These are phyloP conservation scores for Grosmannia clavigera DNA, from an alignment of 2,329 filamentous ascomycete genomes.

Conservation along the genomic window DNA sequence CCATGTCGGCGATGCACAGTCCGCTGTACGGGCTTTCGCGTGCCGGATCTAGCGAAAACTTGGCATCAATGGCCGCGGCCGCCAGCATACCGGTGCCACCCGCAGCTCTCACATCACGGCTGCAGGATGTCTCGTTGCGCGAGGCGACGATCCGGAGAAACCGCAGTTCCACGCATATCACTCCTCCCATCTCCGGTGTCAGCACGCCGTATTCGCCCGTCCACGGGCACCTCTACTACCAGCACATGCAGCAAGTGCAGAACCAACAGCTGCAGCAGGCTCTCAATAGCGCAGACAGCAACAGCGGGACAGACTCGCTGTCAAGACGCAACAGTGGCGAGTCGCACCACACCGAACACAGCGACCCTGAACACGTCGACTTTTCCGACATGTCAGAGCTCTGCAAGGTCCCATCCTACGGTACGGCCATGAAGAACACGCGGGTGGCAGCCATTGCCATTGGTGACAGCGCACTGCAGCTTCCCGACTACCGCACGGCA, in stretches of 20 bases:
- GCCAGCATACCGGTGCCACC: conserved; percentile 32
- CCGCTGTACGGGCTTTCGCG: conserved; percentile 64
- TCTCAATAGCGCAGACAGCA: background rate
- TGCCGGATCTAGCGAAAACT: conserved; percentile 69
- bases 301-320: conserved; percentile 23
- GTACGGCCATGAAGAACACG: conserved; percentile 57
- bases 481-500: conserved; percentile 58
- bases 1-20: conserved; percentile 64
- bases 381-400: conserved; percentile 50
- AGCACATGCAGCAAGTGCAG: conserved; percentile 14
- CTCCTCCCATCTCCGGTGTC: conserved; percentile 23
- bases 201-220: conserved; percentile 28
- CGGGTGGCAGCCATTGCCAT: conserved; percentile 37
- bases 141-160: conserved; percentile 26
- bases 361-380: conserved; percentile 45
- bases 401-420: conserved; percentile 65
- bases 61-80: conserved; percentile 46
- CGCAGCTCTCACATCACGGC: conserved; percentile 46
- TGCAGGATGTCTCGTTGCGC: conserved; percentile 53
- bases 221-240: conserved; percentile 12
- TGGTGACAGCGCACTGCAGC: conserved; percentile 29
- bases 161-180: conserved; percentile 25
- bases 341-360: conserved; percentile 32
- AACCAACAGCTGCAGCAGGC: background rate
- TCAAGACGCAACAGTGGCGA: conserved; percentile 43